Evolutionary conservation across 2,329 filamentous ascomycete genomes (phyloP), one percentile per base, ranked within the genome.

Genomic region (Cylindrodendrum hubeiense): DNA sequence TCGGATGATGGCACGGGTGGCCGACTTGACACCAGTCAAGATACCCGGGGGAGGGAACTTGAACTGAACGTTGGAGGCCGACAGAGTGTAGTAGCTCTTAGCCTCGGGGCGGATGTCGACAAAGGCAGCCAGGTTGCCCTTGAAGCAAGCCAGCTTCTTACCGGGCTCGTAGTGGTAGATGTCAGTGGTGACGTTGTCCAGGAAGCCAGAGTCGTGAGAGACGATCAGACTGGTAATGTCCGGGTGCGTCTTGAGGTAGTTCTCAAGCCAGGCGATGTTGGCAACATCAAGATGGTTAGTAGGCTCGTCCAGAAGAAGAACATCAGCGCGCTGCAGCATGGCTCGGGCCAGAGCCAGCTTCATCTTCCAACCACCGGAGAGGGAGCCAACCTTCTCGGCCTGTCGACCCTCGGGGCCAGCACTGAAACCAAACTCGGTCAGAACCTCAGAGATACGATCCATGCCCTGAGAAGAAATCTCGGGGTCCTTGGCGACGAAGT

Each of bases 331-430:
- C 86, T 96, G 93, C 76, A 99, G 87, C 95, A 99, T 98, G 69
- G 96, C 96, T 75, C 96, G 90, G 56, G 96, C 96, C 80, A 99
- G 83, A 71, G 96, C 96, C 67, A 99, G 85, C 90, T 99, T 99
- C 96, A 99, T 99, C 89, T 98, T 98, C 96, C 96, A 99, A 78
- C 96, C 96, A 82, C 96, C 96, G 46, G 96, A 98, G 37, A 99
- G 84, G 21, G 95, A 98, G 73, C 96, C 96, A 64, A 99, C 96
- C 74, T 92, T 93, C 79, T 98, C 90, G 6, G 91, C 87, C 81
- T 98, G 96, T 66, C 94, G 90, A 65, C 95, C 96, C 71, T 96
- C 93, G 0, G 94, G 94, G 3, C 95, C 95, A 67, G 93, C 82
- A 22, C 93, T 97, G 83, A 99, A 99, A 46, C 97, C 97, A 75